Conservation (phyloP, 257 asterid species). For the Solanum paucissectum region DNA sequence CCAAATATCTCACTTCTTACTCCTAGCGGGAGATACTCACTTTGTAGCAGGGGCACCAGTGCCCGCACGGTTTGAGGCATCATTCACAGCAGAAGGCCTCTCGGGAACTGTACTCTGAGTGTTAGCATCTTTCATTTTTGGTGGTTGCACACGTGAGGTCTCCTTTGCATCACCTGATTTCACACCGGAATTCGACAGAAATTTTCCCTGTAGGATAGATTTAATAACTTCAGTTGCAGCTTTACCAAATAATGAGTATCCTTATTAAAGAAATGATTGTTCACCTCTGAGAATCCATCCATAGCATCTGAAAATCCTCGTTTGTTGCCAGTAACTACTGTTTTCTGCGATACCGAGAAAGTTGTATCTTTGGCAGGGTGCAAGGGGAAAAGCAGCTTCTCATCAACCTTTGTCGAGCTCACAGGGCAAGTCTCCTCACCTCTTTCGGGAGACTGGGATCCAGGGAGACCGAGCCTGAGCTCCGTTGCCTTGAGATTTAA, state of each 20-base stretch:
- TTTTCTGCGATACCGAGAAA: slow-evolving; percentile 14
- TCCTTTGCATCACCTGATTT: slow-evolving; percentile 20
- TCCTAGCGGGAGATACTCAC: slow-evolving; percentile 17
- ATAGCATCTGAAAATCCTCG: slow-evolving; percentile 67
- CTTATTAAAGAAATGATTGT: neutral
- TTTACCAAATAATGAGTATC: neutral
- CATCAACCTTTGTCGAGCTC: slow-evolving; percentile 30
- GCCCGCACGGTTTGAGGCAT: slow-evolving; percentile 3
- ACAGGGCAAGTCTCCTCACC: slow-evolving; percentile 18
- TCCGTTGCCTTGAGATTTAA: slow-evolving; percentile 61
- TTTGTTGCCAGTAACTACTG: slow-evolving; percentile 49
- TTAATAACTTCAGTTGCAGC: slow-evolving; percentile 1
- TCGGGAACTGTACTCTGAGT: slow-evolving; percentile 17
- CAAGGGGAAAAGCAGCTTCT: slow-evolving; percentile 58
- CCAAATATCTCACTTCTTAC: neutral
- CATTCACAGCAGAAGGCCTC: slow-evolving; percentile 18
- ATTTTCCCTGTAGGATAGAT: slow-evolving; percentile 23
- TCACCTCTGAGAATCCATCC: slow-evolving; percentile 47
- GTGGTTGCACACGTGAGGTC: slow-evolving; percentile 16
- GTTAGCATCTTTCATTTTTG: slow-evolving; percentile 19
- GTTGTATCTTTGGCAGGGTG: slow-evolving; percentile 32
- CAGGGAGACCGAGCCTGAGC: slow-evolving; percentile 64
- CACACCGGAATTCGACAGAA: slow-evolving; percentile 8
- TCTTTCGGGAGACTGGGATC: slow-evolving; percentile 48
- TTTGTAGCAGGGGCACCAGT: slow-evolving; percentile 47